Evolutionary conservation across 2,329 filamentous ascomycete genomes (phyloP).

Genomic region (Aspergillus pseudonomiae): DNA sequence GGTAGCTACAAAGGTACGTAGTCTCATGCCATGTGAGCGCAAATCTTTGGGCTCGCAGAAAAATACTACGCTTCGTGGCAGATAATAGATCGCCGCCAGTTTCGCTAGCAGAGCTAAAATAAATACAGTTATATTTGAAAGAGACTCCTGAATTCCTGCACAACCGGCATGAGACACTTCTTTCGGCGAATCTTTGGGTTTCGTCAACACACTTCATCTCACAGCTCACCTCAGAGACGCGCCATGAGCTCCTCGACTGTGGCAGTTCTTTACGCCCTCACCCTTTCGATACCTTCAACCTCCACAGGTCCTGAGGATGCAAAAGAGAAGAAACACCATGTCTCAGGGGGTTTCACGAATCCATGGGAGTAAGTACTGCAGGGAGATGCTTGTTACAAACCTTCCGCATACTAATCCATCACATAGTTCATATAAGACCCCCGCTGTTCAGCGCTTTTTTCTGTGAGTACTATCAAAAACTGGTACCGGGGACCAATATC

Average conservation of each 20-base stretch:
- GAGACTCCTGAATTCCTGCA: neutral
- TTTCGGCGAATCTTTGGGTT: slow-evolving; percentile 24
- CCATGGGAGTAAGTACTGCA: slow-evolving; percentile 45
- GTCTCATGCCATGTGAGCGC: neutral
- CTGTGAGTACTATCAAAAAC: slow-evolving; percentile 18
- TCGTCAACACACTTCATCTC: slow-evolving; percentile 21
- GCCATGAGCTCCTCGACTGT: slow-evolving; percentile 42
- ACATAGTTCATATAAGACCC: slow-evolving; percentile 27
- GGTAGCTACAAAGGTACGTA: neutral
- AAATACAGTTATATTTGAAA: slow-evolving; percentile 8
- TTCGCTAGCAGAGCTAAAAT: neutral
- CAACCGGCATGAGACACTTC: slow-evolving; percentile 15
- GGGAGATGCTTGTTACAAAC: neutral
- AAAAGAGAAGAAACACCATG: slow-evolving; percentile 44
- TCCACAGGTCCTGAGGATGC: slow-evolving; percentile 43
- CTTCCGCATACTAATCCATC: slow-evolving; percentile 3
- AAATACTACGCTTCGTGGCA: neutral
- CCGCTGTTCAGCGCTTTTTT: slow-evolving; percentile 9
- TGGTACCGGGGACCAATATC: neutral
- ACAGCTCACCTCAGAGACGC: slow-evolving; percentile 23
- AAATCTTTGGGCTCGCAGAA: neutral
- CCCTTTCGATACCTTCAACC: slow-evolving; percentile 39
- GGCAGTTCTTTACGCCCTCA: slow-evolving; percentile 46
- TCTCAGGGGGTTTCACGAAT: slow-evolving; percentile 43
- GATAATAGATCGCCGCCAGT: neutral